Base-by-base conservation (phyloP, 2,329 filamentous ascomycete species). In the Botryotinia calthae region DNA sequence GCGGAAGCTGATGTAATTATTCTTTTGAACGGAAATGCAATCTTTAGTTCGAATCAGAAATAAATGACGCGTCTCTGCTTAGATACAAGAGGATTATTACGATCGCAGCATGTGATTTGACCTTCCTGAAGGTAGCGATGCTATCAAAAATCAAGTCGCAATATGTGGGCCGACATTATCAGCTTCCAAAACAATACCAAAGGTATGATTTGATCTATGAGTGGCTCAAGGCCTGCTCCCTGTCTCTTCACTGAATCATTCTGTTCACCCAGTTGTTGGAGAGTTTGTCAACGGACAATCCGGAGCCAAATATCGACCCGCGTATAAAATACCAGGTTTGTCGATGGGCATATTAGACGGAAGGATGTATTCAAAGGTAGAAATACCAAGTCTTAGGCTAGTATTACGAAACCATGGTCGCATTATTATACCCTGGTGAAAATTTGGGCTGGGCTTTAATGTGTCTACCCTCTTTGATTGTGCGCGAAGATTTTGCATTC, bases 401-500 rank as follows among this genome's bases (percentile, higher is more conserved):
- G 73, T 81, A 84, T 10, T 79, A 80, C 20, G 81, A 82, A 73
- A 81, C 84, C 40, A 84, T 85, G 82, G 79, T 81, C 2, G 83
- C 82, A 1, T 83, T 84, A 58, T 81, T 83, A 59, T 72, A 79
- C 6, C 75, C 73, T 1, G 82, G 81, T 4, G 78, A 79, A 5
- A 83, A 85, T 74, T 78, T 84, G 14, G 84, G 82, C 25, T 85
- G 83, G 84, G 84, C 83, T 2, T 74, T 85, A 18, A 85, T 85
- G 83, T 80, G 83, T 25, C 77, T 80, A 18, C 79, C 81, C 1
- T 77, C 79, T 4, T 79, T 80, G 4, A 70, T 78, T 2, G 68
- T 83, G 16, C 75, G 81, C 5, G 75, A 82, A 44, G 75, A 79
- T 51, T 85, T 84, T 79, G 83, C 83, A 2, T 83, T 85, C 69